Evolutionary conservation across 176 grass and related monocot species (phyloP).

Genomic region (Elymus sibiricus): DNA sequence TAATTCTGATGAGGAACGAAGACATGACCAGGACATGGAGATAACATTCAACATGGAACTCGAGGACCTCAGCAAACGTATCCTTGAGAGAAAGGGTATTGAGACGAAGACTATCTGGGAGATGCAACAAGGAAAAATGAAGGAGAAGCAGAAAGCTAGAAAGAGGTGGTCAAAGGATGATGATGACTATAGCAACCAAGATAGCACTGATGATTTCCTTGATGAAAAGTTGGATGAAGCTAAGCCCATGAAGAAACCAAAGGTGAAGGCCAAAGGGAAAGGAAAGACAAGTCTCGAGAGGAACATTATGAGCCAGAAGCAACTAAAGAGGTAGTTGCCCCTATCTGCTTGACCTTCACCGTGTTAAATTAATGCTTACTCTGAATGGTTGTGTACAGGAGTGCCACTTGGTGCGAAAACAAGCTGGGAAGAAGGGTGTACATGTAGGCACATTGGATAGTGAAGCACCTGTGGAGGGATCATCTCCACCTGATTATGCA

Average conservation of each 20-base stretch:
- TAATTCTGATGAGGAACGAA: constrained; percentile 61
- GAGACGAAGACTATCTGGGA: constrained; percentile 77
- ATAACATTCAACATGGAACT: constrained; percentile 85
- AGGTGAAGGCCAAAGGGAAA: constrained; percentile 46
- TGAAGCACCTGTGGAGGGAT: background rate
- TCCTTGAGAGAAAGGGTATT: constrained; percentile 58
- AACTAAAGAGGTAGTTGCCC: constrained; percentile 68
- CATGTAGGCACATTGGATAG: background rate
- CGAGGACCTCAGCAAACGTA: constrained; percentile 71
- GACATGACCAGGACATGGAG: constrained; percentile 65
- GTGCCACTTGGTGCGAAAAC: constrained; percentile 45
- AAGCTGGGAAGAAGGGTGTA: constrained; percentile 3
- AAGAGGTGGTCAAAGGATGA: constrained; percentile 45
- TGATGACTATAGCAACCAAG: constrained; percentile 40
- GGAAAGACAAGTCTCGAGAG: constrained; percentile 29
- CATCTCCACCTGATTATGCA: too few species aligned
- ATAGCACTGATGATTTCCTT: constrained; percentile 53
- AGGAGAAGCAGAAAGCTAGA: constrained; percentile 71
- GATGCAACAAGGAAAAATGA: constrained; percentile 73
- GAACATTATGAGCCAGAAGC: constrained; percentile 54
- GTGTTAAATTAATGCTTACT: background rate
- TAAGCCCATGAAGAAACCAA: constrained; percentile 42
- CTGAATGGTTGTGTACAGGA: constrained; percentile 29
- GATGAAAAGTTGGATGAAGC: constrained; percentile 49
- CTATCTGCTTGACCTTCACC: constrained; percentile 17